Evolutionary conservation across 306 rosid genomes (phyloP), one percentile per base, ranked within the genome.

Genomic region (Urtica urens): DNA sequence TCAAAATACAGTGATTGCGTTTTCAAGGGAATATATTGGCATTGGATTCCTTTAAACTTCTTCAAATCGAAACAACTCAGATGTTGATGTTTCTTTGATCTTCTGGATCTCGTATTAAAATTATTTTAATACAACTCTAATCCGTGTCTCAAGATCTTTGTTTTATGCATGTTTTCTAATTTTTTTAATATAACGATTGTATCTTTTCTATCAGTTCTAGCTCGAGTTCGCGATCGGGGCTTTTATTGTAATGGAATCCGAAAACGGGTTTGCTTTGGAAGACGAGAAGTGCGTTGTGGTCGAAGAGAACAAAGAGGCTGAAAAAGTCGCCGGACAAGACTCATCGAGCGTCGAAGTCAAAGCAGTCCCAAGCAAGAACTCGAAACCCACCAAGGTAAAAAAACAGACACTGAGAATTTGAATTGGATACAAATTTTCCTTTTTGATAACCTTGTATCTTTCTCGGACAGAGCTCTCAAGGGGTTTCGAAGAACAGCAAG

Each of bases 281-380:
- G 95, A 84, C 12, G 84, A 81, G 76, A 90, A 66, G 43, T 67
- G 69, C 65, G 77, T 69, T 44, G 65, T 23, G 49, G n/a, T 69
- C 49, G 82, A 70, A 51, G 71, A 53, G 54, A 55, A 56, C 19
- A 74, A 59, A 37, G 75, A 66, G 58, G 67, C 49, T 33, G 60
- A 72, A 28, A 72, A 62, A 46, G 49, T 53, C 46, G 66, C 76
- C 59, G 67, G 49, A 50, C 27, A 43, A 30, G 73, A 65, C 46
- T 70, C 79, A 61, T 65, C 73, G 13, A 49, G 33, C 53, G 67
- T 45, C 53, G 79, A 50, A 18, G 54, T 42, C 51, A 56, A 74
- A 58, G 67, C 67, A 65, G 38, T 52, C 3, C 64, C 60, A 34
- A 64, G 63, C 65, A 81, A 79, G 72, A 77, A 3, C 50, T 54